These are phyloP conservation scores for Conticribra guillardii DNA, from an alignment of 108 stramenopile genomes.

Conservation along the genomic window DNA sequence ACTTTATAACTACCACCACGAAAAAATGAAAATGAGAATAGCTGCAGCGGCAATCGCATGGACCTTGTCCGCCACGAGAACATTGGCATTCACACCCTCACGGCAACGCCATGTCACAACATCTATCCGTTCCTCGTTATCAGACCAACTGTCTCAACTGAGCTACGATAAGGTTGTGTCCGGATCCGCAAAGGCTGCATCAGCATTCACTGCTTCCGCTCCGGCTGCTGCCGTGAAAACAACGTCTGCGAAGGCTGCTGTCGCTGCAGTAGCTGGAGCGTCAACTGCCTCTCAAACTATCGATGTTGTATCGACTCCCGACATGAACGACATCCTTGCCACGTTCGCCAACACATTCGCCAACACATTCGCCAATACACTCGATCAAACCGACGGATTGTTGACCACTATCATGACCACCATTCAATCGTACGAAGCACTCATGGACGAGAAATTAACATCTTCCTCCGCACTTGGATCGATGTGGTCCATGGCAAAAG, in stretches of 20 bases:
- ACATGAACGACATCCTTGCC: not conserved
- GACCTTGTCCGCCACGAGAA: not conserved
- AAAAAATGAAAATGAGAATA: not conserved
- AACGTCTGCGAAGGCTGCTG: not conserved
- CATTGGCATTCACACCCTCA: not conserved
- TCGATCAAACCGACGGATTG: not conserved
- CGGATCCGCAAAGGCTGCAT: not conserved
- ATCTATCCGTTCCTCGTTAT: not conserved
- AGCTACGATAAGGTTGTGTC: conserved; percentile 23
- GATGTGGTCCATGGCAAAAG: conserved; percentile 3
- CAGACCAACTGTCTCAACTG: conserved; percentile 27
- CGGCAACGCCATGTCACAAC: not conserved
- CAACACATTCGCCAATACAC: not conserved
- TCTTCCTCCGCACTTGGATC: not conserved
- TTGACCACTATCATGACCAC: too few species aligned
- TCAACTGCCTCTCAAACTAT: not conserved
- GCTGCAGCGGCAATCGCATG: not conserved
- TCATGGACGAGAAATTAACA: not conserved
- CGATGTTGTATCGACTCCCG: not conserved
- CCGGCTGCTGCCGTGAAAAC: not conserved
- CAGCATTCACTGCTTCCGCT: not conserved
- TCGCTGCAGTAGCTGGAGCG: not conserved
- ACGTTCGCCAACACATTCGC: not conserved
- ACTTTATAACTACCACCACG: too few species aligned
- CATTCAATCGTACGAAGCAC: conserved; percentile 6